Evolutionary conservation across 768 basidiomycete species (phyloP).

Genomic region (Mycena capillaripes): DNA sequence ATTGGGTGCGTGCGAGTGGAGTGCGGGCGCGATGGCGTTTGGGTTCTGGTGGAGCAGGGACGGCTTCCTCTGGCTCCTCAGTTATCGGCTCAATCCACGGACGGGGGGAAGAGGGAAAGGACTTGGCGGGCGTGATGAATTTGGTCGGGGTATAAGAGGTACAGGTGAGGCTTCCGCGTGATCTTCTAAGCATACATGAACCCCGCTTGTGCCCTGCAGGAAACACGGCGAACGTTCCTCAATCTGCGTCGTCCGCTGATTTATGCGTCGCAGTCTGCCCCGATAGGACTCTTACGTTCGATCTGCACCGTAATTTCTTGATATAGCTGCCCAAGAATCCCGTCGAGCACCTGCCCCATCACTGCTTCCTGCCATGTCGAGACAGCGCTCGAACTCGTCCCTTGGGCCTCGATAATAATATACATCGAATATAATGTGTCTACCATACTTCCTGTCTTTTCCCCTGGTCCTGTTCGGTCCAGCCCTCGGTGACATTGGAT

Average conservation of each 20-base stretch:
- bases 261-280: neutral
- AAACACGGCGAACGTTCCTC: slow-evolving; percentile 23
- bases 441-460: slow-evolving; percentile 40
- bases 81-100: slow-evolving; percentile 37
- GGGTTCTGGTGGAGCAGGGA: slow-evolving; percentile 17
- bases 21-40: slow-evolving; percentile 32
- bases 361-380: slow-evolving; percentile 5
- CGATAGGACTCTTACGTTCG: slow-evolving; percentile 1
- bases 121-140: slow-evolving; percentile 29
- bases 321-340: slow-evolving; percentile 3
- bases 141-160: neutral
- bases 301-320: slow-evolving; percentile 1
- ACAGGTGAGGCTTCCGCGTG: neutral
- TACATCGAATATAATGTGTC: slow-evolving; percentile 1
- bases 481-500: slow-evolving; percentile 71
- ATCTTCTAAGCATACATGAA: slow-evolving; percentile 1
- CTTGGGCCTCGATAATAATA: slow-evolving; percentile 15
- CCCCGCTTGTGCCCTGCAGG: neutral
- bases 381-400: neutral
- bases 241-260: neutral
- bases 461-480: slow-evolving; percentile 50
- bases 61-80: slow-evolving; percentile 36
- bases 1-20: slow-evolving; percentile 55
- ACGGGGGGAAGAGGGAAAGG: slow-evolving; percentile 6
- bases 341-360: neutral